Evolutionary conservation across 2,329 filamentous ascomycete genomes (phyloP).

Genomic region (Sporothrix protearum): DNA sequence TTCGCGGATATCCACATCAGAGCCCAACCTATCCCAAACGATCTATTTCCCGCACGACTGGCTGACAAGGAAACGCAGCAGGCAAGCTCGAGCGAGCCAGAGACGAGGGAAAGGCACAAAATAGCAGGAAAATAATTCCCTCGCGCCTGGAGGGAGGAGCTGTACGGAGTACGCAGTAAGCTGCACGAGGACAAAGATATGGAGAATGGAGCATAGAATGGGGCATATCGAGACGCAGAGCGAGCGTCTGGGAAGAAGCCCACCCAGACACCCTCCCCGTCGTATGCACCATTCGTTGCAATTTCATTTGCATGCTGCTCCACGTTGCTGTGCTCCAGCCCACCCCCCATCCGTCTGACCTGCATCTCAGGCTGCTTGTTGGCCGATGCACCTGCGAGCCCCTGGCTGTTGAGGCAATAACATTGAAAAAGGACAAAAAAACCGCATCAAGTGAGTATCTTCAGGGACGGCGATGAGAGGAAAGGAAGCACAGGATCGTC

Average conservation of each 20-base stretch:
- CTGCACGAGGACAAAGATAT: constrained; percentile 7
- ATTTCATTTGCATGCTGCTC: background rate
- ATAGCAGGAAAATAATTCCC: constrained; percentile 14
- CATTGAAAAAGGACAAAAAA: background rate
- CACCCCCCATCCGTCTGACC: background rate
- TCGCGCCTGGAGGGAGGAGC: background rate
- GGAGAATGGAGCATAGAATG: background rate
- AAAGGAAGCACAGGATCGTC: background rate
- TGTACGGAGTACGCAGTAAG: background rate
- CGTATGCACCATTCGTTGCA: background rate
- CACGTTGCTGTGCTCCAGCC: too few relatives aligned
- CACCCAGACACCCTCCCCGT: background rate
- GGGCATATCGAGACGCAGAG: background rate
- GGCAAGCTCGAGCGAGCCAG: background rate
- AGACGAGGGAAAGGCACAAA: background rate
- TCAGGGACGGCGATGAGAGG: background rate
- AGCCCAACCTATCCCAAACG: constrained; percentile 22
- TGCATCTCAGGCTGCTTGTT: constrained; percentile 9
- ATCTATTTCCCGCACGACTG: constrained; percentile 23
- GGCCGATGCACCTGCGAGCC: background rate
- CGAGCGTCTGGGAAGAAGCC: background rate
- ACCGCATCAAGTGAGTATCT: constrained; percentile 18
- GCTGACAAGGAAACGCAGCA: background rate
- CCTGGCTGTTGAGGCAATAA: constrained; percentile 16
- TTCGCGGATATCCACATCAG: constrained; percentile 22